Evolutionary conservation across 495 filamentous ascomycete genomes (phyloP), one percentile per base, ranked within the genome.

Genomic region (Penicillium pancosmium): DNA sequence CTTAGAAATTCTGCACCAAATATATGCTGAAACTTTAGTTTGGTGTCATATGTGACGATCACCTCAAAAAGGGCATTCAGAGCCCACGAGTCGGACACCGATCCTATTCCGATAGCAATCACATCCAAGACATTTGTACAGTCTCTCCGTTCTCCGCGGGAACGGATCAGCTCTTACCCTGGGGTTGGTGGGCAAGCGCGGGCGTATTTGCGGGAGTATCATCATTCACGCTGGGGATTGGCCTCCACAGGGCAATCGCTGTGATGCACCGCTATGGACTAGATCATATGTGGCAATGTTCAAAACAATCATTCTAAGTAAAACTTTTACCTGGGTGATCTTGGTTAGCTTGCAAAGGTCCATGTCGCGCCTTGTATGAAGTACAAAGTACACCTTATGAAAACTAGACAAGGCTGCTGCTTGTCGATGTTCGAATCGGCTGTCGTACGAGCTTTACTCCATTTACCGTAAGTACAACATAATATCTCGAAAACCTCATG

Each of bases 11-110:
- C 6, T 46, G 2, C 8, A 10, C 41, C 16, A 19, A 10, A 25
- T 31, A 15, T 6, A 48, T 12, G 11, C 46, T 48, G 46, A 48
- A 48, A 48, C 46, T 27, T 1, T 25, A 48, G 46, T 27, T 13
- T 4, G 13, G 46, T 48, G 46, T 48, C 46, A 48, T 10, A 48
- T 48, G 46, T 48, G 46, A 5, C 23, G 46, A 48, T 27, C 46
- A 21, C 10, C 19, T 48, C 46, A 13, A 48, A 18, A 38, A 38
- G 15, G 12, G 12, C 36, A 12, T 13, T 5, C 36, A 9, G 15
- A 9, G 36, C 15, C 36, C 36, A 15, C 36, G 36, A n/a, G 36
- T 13, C 15, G 36, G 36, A 38, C 12, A 38, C 36, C 11, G 36
- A 12, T 38, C 11, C 36, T 2, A n/a, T 38, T 12, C 36, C 36